A percentile compares a stretch with the other conserved stretches of the same genome.
Evolutionary conservation across 345 rosid species (phyloP).

Genomic region (Isatis tinctoria): DNA sequence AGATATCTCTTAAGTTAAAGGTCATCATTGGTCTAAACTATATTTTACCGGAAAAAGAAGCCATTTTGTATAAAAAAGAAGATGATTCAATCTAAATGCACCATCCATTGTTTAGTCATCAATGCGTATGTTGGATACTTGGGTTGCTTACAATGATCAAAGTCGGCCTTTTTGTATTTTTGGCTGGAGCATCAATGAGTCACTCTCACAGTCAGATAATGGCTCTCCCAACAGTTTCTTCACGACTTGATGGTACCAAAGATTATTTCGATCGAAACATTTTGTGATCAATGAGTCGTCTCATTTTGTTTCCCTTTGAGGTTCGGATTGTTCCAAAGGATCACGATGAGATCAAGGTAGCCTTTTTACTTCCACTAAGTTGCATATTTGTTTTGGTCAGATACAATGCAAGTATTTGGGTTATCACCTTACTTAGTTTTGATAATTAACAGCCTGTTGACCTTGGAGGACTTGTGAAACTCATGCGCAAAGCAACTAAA

Average conservation of each 20-base stretch:
- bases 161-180: too few species aligned
- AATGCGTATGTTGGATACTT: too few species aligned
- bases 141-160: too few species aligned
- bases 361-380: not conserved
- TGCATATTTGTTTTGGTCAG: too few species aligned
- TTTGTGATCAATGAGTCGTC: slow-evolving; percentile 55
- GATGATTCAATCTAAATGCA: too few species aligned
- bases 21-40: too few species aligned
- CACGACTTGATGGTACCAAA: slow-evolving; percentile 53
- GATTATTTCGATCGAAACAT: slow-evolving; percentile 46
- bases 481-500: slow-evolving; percentile 58
- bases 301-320: slow-evolving; percentile 71
- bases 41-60: too few species aligned
- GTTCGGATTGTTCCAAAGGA: slow-evolving; percentile 71
- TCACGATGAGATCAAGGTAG: slow-evolving; percentile 64
- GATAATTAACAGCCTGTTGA: slow-evolving; percentile 54
- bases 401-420: not conserved
- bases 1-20: too few species aligned
- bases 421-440: not conserved
- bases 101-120: too few species aligned
- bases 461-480: slow-evolving; percentile 65
- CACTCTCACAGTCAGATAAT: slow-evolving; percentile 89
- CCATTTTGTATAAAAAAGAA: too few species aligned
- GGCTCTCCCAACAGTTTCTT: slow-evolving; percentile 60
- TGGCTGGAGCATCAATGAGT: slow-evolving; percentile 95